phyloP scores from a whole-genome alignment of 225 moss, liverwort and hornwort genomes.

The Asterella californica region DNA sequence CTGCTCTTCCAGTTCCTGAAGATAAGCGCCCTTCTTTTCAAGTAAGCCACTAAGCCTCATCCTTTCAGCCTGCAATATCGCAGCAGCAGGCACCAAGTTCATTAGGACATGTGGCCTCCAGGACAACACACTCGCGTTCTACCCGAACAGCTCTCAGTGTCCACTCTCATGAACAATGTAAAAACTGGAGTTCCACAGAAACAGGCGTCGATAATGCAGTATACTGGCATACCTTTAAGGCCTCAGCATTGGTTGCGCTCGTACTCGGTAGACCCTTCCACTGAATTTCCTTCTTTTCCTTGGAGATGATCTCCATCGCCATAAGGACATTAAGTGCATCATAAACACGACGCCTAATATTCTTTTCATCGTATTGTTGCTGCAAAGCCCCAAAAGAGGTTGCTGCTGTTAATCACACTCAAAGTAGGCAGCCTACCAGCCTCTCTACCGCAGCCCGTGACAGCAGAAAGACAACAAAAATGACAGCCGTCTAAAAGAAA shows the following conservation, averaged over 20 bases:
- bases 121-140: not conserved
- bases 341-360: conserved; percentile 93
- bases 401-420: not conserved
- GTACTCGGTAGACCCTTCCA: conserved; percentile 97
- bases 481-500: no score
- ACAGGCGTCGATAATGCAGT: not conserved
- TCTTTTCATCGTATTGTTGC: conserved; percentile 99
- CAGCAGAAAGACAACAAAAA: not conserved
- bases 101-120: not conserved
- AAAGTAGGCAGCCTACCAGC: not conserved
- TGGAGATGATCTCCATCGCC: conserved; percentile 97
- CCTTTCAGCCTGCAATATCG: conserved; percentile 63
- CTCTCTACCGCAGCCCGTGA: not conserved
- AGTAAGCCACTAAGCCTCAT: conserved; percentile 69
- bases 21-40: conserved; percentile 82
- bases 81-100: not conserved
- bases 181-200: not conserved
- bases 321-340: conserved; percentile 97
- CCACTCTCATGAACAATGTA: not conserved
- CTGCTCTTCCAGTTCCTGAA: conserved; percentile 94
- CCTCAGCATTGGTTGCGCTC: conserved; percentile 72
- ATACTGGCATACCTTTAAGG: conserved; percentile 64
- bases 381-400: conserved; percentile 39
- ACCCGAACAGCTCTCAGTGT: not conserved
- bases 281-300: conserved; percentile 97